Conservation (phyloP, 352 stramenopile genomes). For the Phytophthora rubi region DNA sequence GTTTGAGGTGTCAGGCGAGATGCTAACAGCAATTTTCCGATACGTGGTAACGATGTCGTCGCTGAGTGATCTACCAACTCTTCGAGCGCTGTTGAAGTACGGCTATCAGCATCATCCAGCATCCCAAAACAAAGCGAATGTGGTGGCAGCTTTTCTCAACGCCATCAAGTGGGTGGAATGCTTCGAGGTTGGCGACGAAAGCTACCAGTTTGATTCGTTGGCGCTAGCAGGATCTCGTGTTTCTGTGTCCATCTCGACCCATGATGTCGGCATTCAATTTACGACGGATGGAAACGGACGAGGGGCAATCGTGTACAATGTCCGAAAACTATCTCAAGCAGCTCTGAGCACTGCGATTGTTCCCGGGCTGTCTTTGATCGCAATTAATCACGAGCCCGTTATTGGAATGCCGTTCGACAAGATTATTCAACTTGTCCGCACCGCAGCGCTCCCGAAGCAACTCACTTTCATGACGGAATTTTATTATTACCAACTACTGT, state of each 20-base stretch:
- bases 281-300: constrained; percentile 78
- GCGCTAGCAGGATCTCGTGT: constrained; percentile 63
- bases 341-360: constrained; percentile 73
- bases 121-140: constrained; percentile 68
- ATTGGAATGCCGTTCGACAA: constrained; percentile 83
- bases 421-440: constrained; percentile 66
- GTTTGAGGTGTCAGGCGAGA: constrained; percentile 66
- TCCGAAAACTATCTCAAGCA: constrained; percentile 85
- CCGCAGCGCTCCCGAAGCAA: constrained; percentile 74
- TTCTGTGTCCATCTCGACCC: constrained; percentile 82
- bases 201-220: constrained; percentile 49
- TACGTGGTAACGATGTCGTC: constrained; percentile 72
- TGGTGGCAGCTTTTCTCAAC: constrained; percentile 71
- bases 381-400: constrained; percentile 85
- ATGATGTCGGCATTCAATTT: constrained; percentile 86
- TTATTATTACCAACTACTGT: constrained; percentile 86
- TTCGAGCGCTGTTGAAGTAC: constrained; percentile 59
- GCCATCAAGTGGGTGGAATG: constrained; percentile 82
- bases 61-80: constrained; percentile 60
- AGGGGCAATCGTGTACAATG: constrained; percentile 75
- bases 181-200: constrained; percentile 52
- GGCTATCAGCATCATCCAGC: constrained; percentile 75
- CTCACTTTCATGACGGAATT: constrained; percentile 87
- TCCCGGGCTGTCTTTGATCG: constrained; percentile 77
- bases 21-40: constrained; percentile 70